phyloP scores from a whole-genome alignment of 2,329 filamentous ascomycete genomes.

The Apiospora marii region DNA sequence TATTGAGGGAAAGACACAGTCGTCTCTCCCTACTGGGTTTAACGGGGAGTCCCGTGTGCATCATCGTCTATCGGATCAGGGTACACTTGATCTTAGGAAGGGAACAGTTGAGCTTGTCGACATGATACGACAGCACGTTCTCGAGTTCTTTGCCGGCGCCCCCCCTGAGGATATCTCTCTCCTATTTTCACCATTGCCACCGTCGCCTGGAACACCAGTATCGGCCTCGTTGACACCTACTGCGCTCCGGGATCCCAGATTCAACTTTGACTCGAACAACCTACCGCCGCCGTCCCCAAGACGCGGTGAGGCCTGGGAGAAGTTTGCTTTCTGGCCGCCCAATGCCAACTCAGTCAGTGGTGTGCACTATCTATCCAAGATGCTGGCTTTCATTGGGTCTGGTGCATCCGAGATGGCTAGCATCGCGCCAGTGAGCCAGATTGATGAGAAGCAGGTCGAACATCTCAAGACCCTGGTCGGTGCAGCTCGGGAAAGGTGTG shows the following conservation, averaged over 20 bases:
- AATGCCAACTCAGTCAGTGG: constrained; percentile 90
- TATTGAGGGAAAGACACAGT: constrained; percentile 84
- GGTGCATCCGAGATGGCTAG: constrained; percentile 87
- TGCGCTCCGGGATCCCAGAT: constrained; percentile 73
- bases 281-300: constrained; percentile 79
- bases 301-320: constrained; percentile 87
- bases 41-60: constrained; percentile 83
- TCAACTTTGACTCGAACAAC: constrained; percentile 81
- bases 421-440: constrained; percentile 69
- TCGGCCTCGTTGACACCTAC: constrained; percentile 62
- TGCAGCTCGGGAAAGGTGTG: constrained; percentile 81
- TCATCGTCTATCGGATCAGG: constrained; percentile 78
- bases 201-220: constrained; percentile 72
- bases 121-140: constrained; percentile 80
- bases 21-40: constrained; percentile 78
- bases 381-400: constrained; percentile 83
- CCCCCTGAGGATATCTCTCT: constrained; percentile 91
- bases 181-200: constrained; percentile 81
- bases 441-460: constrained; percentile 69
- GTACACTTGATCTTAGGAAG: constrained; percentile 75
- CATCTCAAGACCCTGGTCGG: constrained; percentile 79
- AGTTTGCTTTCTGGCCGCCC: constrained; percentile 95
- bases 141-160: constrained; percentile 83
- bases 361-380: constrained; percentile 87
- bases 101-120: constrained; percentile 84